Evolutionary conservation across 352 stramenopile genomes (phyloP).

Genomic region (Phytophthora sp.): DNA sequence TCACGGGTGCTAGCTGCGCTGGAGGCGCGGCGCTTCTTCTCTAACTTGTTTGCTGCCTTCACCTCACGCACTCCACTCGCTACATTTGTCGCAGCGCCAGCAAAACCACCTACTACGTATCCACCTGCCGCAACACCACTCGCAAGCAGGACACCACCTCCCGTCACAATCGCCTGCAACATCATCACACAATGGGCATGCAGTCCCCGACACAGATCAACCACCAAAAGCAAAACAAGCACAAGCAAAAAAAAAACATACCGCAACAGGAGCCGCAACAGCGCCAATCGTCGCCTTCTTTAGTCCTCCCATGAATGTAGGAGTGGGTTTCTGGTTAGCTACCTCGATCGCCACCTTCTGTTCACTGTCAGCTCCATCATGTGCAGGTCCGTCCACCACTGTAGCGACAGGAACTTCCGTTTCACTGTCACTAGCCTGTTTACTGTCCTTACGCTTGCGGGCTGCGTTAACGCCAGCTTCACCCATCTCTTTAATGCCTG

Average conservation of each 20-base stretch:
- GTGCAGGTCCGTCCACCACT: constrained; percentile 15
- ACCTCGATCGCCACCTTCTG: constrained; percentile 36
- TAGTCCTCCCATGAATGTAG: constrained; percentile 84
- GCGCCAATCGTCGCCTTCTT: constrained; percentile 89
- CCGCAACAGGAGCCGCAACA: constrained; percentile 79
- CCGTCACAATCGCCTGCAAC: constrained; percentile 74
- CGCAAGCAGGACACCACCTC: constrained; percentile 73
- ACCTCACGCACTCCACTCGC: constrained; percentile 83
- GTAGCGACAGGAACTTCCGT: constrained; percentile 34
- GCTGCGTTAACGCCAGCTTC: constrained; percentile 82
- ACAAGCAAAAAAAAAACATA: constrained; percentile 37
- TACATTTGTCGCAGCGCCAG: constrained; percentile 82
- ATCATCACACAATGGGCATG: not conserved
- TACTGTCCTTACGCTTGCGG: constrained; percentile 64
- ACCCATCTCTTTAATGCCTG: constrained; percentile 89
- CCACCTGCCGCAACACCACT: constrained; percentile 79
- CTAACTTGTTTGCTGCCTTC: constrained; percentile 77
- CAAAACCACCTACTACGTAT: constrained; percentile 84
- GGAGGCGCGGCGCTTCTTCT: constrained; percentile 60
- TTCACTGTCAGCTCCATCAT: constrained; percentile 26
- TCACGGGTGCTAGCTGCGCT: constrained; percentile 41
- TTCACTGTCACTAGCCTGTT: constrained; percentile 49
- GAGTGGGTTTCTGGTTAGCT: constrained; percentile 70
- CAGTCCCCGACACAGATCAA: not conserved
- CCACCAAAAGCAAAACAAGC: no score